Percentiles rank a stretch among this genome's conserved stretches.
phyloP scores from a whole-genome alignment of 805 yeast genomes.

The Cyberlindnera galapagoensis region DNA sequence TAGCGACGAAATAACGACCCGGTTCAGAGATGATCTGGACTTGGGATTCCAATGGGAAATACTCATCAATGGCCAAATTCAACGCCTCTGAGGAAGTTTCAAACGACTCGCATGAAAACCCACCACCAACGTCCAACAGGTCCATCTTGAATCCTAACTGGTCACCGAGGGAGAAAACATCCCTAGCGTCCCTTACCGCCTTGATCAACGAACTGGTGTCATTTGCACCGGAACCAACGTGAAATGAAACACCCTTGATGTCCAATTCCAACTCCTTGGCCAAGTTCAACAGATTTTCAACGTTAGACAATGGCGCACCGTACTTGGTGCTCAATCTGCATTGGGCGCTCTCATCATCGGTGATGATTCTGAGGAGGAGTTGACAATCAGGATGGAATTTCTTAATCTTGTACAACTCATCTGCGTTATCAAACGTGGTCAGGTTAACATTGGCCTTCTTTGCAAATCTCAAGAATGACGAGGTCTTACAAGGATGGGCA shows the following conservation, averaged over 20 bases:
- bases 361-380: constrained; percentile 72
- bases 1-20: constrained; percentile 83
- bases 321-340: constrained; percentile 85
- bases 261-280: constrained; percentile 58
- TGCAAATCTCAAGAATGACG: constrained; percentile 73
- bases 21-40: constrained; percentile 79
- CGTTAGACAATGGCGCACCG: constrained; percentile 64
- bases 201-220: constrained; percentile 59
- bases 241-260: constrained; percentile 87
- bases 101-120: constrained; percentile 66
- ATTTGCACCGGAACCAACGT: constrained; percentile 89
- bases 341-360: constrained; percentile 84
- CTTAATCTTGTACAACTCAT: constrained; percentile 72
- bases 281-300: constrained; percentile 47
- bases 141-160: constrained; percentile 41
- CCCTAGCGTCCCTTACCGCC: constrained; percentile 67
- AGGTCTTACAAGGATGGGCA: constrained; percentile 93
- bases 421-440: constrained; percentile 86
- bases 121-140: constrained; percentile 88
- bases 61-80: constrained; percentile 43
- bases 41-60: constrained; percentile 46
- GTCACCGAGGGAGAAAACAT: constrained; percentile 56
- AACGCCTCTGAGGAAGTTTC: constrained; percentile 52
- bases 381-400: constrained; percentile 62
- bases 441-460: constrained; percentile 45